phyloP scores from a whole-genome alignment of 1,284 basidiomycete species.

The Mixia osmundae region DNA sequence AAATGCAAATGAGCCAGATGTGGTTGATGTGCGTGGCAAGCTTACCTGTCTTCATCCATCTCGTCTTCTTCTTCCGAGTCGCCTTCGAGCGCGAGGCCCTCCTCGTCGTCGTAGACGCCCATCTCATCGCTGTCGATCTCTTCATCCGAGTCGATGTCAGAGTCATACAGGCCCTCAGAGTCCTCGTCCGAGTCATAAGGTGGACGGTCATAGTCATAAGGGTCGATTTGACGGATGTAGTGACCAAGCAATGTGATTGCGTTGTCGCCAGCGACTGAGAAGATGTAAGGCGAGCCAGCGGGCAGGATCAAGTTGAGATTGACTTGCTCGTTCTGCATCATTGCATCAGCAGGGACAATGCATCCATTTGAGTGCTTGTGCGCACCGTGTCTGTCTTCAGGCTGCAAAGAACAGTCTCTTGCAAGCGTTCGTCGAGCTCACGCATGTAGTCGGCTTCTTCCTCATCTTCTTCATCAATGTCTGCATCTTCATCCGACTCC shows the following conservation, averaged over 20 bases:
- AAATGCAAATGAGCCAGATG: conserved; percentile 21
- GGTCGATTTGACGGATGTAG: conserved; percentile 36
- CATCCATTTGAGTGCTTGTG: conserved; percentile 17
- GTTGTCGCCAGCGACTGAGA: conserved; percentile 62
- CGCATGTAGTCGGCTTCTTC: conserved; percentile 26
- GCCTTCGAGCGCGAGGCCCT: conserved; percentile 12
- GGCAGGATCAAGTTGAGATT: conserved; percentile 28
- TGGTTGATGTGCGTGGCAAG: neutral
- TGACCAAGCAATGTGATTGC: conserved; percentile 67
- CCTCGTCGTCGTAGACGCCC: conserved; percentile 11
- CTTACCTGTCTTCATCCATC: conserved; percentile 6
- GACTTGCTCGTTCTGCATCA: conserved; percentile 53
- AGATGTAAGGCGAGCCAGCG: conserved; percentile 22
- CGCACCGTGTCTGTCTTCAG: neutral
- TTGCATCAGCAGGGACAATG: conserved; percentile 27
- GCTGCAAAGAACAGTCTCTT: no score
- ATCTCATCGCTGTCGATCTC: conserved; percentile 7
- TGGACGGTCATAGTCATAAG: conserved; percentile 13
- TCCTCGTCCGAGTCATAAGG: conserved; percentile 10
- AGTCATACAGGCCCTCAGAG: conserved; percentile 8
- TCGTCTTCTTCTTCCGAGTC: conserved; percentile 13
- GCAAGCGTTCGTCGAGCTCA: no score
- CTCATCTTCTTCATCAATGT: conserved; percentile 33
- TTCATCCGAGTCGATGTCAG: conserved; percentile 4
- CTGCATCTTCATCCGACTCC: conserved; percentile 29